These are phyloP conservation scores for Grifola frondosa DNA, from an alignment of 1,284 basidiomycete genomes.

Conservation along the genomic window DNA sequence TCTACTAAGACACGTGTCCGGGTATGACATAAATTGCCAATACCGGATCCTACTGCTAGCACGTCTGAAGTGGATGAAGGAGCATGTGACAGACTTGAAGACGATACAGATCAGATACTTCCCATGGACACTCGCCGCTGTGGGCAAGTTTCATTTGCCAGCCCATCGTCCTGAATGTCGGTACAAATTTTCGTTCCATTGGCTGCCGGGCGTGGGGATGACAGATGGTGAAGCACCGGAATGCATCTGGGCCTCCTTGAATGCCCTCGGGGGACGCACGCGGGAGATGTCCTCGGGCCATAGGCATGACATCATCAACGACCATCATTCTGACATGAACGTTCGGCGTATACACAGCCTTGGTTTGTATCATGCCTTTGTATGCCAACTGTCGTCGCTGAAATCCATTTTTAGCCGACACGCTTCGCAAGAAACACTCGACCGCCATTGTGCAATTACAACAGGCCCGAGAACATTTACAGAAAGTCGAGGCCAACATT, in stretches of 20 bases:
- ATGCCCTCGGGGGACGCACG: conserved; percentile 8
- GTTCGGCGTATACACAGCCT: neutral
- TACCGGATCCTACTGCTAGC: conserved; percentile 4
- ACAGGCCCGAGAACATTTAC: neutral
- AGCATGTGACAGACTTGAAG: too few relatives aligned
- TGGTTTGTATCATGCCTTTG: neutral
- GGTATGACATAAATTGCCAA: conserved; percentile 16
- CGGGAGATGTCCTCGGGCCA: neutral
- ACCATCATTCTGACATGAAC: neutral
- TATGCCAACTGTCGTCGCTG: too few relatives aligned
- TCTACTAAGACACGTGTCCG: neutral
- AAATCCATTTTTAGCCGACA: too few relatives aligned
- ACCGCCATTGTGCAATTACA: too few relatives aligned
- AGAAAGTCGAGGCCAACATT: neutral
- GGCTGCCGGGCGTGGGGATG: conserved; percentile 11
- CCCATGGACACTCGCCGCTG: too few relatives aligned
- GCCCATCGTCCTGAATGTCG: conserved; percentile 20
- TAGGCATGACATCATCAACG: neutral
- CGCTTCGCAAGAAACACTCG: too few relatives aligned
- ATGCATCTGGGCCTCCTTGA: conserved; percentile 16
- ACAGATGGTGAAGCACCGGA: conserved; percentile 23
- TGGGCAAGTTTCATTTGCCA: conserved; percentile 24
- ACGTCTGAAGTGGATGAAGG: too few relatives aligned
- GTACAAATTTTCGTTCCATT: conserved; percentile 19
- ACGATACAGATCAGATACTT: too few relatives aligned